Conservation (phyloP, 768 basidiomycete species). For the Baorangia bicolor region DNA sequence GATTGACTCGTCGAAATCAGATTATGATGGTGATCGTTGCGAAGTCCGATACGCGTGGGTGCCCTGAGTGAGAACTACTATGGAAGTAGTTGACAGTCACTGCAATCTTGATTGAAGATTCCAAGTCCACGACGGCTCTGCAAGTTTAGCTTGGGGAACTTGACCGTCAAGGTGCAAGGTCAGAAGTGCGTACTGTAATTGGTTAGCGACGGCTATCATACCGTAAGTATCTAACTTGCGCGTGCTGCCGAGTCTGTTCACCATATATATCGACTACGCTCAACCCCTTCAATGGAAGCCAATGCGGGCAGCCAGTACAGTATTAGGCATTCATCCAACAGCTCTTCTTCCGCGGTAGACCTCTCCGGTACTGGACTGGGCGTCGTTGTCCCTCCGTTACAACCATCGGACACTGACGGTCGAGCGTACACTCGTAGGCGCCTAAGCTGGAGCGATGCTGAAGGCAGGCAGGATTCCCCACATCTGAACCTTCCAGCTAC, state of each 20-base stretch:
- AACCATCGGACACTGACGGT: slow-evolving; percentile 33
- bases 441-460: slow-evolving; percentile 54
- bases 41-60: neutral
- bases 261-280: neutral
- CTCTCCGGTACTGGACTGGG: slow-evolving; percentile 47
- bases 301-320: slow-evolving; percentile 1
- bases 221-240: too few species aligned
- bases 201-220: neutral
- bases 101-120: neutral
- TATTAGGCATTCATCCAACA: slow-evolving; percentile 20
- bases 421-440: slow-evolving; percentile 47
- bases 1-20: neutral
- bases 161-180: neutral
- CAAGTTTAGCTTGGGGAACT: neutral
- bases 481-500: slow-evolving; percentile 35
- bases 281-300: slow-evolving; percentile 13
- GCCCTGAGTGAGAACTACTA: neutral
- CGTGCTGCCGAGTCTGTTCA: neutral
- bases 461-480: slow-evolving; percentile 48
- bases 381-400: slow-evolving; percentile 40
- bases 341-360: slow-evolving; percentile 58
- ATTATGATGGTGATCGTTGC: neutral
- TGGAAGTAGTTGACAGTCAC: neutral
- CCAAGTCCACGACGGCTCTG: neutral
- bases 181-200: neutral